Base-by-base conservation (phyloP, 2,329 filamentous ascomycete genomes). In the Rutstroemia sydowiana region DNA sequence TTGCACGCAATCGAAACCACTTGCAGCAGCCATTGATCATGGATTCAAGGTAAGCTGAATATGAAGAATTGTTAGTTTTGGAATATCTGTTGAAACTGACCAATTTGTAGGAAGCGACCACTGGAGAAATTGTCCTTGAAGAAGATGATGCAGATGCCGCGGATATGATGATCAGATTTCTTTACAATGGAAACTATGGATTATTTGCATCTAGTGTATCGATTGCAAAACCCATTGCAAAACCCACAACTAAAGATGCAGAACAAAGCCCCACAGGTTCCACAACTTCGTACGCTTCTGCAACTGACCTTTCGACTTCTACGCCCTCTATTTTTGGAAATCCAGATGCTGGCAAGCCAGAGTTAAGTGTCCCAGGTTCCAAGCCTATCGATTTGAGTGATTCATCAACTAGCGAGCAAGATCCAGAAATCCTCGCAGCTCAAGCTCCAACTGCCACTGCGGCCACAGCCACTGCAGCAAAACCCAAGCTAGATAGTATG, bases 1-100 rank as follows among this genome's bases (percentile, higher is more conserved):
- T 16, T 60, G 59, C 36, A 20, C 48, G 8, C 57, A 57, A 47
- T 59, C 57, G 10, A 57, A 55, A 36, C 50, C 48, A 4, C 36
- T 59, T 31, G 53, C 54, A 21, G 58, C 53, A 6, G 52, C 51
- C n/a, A 30, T 56, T 14, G 47, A 58, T 51, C 40, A 54, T 26
- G 34, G 45, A 9, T 57, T 58, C 20, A 48, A 52, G 50, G 50
- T 52, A 28, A 26, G 23, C 8, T 26, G 23, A 26, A 4, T 26
- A 4, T 26, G 23, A 26, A 26, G 23, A n/a, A 26, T 26, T 4
- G 23, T 4, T 26, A 26, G 4, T 8, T 26, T 26, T 26, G 23
- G 23, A 26, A 26, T 26, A 8, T 8, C 23, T 4, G 23, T 26
- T 26, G 23, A n/a, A 28, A 31, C 44, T 52, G 13, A 48, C 16